These are phyloP conservation scores for Vitis rupestris DNA, from an alignment of 164 flowering plant species.

Conservation along the genomic window DNA sequence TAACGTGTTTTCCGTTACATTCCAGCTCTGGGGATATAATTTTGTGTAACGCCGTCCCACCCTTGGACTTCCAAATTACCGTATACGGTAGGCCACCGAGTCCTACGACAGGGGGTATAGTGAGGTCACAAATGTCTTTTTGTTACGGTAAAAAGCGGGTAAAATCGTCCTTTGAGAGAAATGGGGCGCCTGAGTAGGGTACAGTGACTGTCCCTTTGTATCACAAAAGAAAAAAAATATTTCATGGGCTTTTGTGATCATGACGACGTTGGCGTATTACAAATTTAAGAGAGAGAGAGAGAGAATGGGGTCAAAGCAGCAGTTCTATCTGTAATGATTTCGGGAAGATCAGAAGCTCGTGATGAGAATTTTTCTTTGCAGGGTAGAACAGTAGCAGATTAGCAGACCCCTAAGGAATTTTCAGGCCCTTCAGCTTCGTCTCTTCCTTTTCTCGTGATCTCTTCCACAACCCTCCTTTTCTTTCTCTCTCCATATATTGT, in stretches of 20 bases:
- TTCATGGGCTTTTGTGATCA: conserved; percentile 30
- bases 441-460: conserved; percentile 42
- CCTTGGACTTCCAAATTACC: too few relatives aligned
- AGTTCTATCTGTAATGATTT: conserved; percentile 39
- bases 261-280: conserved; percentile 39
- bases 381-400: conserved; percentile 13
- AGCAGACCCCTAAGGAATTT: conserved; percentile 35
- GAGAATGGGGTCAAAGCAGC: conserved; percentile 47
- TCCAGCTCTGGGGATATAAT: too few relatives aligned
- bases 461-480: conserved; percentile 2
- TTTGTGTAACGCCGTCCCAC: too few relatives aligned
- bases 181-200: too few relatives aligned
- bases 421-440: conserved; percentile 27
- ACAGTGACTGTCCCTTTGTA: too few relatives aligned
- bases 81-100: too few relatives aligned
- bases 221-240: not conserved
- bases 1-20: too few relatives aligned
- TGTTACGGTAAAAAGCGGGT: not conserved
- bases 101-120: too few relatives aligned
- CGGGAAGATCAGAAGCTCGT: conserved; percentile 30
- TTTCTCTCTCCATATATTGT: conserved; percentile 8
- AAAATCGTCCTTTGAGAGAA: not conserved
- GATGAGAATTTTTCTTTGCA: conserved; percentile 37
- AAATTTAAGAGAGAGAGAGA: conserved; percentile 11
- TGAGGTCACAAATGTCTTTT: too few relatives aligned